Base-by-base conservation (phyloP, 1,284 basidiomycete species). In the Naganishia sp. region DNA sequence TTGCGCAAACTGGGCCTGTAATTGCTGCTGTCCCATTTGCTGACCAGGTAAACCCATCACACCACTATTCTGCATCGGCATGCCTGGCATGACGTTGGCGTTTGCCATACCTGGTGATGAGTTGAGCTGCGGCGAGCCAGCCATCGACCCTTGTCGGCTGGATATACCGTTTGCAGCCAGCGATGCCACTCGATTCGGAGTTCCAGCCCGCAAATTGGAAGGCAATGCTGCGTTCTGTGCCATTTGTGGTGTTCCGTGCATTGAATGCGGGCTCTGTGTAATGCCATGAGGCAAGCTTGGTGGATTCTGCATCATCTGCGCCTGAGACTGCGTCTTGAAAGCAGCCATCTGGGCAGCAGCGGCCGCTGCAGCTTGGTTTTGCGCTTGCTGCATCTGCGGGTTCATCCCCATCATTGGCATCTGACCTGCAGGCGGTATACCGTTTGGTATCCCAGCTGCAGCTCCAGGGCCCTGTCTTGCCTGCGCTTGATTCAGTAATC, bases 181-280 rank as follows among this genome's bases (percentile, higher is more conserved):
- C 11, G 64, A 63, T 6, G 50, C 59, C 15, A 68, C 55, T 9
- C 68, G 56, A 25, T 43, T 60, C 6, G 68, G 68, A 5, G 68
- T 68, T 13, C 64, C 59, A 6, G 52, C 64, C 6, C 68, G 64
- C 18, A 54, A 25, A n/a, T 42, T 49, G 23, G 49, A 43, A 6
- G 68, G 57, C 25, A 68, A 25, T 18, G 56, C 42, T 16, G 57
- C 50, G n/a, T 63, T 60, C 21, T 55, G 45, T 23, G 56, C 64
- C 18, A 54, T 52, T 11, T 63, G 48, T 25, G 68, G 68, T 15
- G 68, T 68, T 18, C 59, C 64, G 7, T 65, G 64, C 50, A 63
- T 53, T 6, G 68, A 67, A n/a, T 39, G 52, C 13, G 66, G 66
- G 45, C 65, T 66, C 18, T 61, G 59, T 28, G 59, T 52, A 16